Evolutionary conservation across 495 filamentous ascomycete species (phyloP), one percentile per base, ranked within the genome.

Genomic region (Talaromyces stipitatus): DNA sequence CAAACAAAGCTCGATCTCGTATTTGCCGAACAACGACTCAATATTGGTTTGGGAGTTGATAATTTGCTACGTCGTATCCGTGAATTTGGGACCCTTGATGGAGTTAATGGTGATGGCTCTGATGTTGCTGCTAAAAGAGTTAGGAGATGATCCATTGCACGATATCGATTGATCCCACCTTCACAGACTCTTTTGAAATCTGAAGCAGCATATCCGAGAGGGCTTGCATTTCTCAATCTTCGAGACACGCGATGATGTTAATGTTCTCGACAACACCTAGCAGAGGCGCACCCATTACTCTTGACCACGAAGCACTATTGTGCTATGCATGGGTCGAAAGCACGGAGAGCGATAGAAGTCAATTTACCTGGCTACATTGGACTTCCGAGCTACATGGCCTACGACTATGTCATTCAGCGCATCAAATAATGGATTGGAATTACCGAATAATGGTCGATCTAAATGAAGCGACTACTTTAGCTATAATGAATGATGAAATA

Each of bases 1-100:
- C 81, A 85, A 62, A 80, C 81, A 48, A 77, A 84, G 60, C 65
- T 84, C 10, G 77, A 84, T 50, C 63, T 87, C 26, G 72, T 88
- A 23, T 74, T 81, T 60, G 57, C 72, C 7, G 74, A 78, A 52
- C 69, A 70, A 54, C 68, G 65, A 33, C 68, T 78, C 50, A 75
- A 76, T 54, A 51, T 72, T 18, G 61, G 61, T 45, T 56, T 74
- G 16, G 69, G 68, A 4, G 73, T 78, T 24, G 69, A 64, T 60
- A 71, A 78, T 50, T 69, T 78, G 8, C 55, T 71, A 28, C 63
- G 55, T 33, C 66, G 63, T 2, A 71, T 71, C 53, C 64, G 64
- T 46, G 63, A 64, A 33, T 61, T 66, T 58, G 68, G 64, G n/a
- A 46, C 60, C 1, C 36, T 62, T 26, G 61, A 62, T 28, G 48